Evolutionary conservation across 371 early-diverging fungal species (phyloP).

Genomic region (Mucor racemosus): DNA sequence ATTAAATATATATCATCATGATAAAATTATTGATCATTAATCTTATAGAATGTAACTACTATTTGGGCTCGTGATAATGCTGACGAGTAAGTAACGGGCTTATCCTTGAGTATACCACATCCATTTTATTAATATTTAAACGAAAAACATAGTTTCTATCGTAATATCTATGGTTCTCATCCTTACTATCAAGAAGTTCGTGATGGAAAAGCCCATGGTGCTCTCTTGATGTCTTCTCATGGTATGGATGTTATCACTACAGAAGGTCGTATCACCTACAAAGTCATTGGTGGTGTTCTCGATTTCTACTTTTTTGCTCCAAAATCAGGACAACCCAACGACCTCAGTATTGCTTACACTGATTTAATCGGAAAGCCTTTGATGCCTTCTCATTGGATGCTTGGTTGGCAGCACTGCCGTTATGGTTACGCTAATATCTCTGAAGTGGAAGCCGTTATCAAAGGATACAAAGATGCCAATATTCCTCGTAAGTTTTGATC

Average conservation of each 20-base stretch:
- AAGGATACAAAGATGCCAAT: constrained; percentile 51
- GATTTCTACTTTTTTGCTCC: constrained; percentile 72
- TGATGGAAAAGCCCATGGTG: constrained; percentile 63
- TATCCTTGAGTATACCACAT: too few species aligned
- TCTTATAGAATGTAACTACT: constrained; percentile 37
- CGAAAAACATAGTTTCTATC: constrained; percentile 29
- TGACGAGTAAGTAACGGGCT: constrained; percentile 31
- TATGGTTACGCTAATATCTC: constrained; percentile 70
- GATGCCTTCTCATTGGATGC: constrained; percentile 63
- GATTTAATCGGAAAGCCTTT: constrained; percentile 70
- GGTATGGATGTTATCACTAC: constrained; percentile 78
- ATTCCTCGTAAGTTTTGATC: constrained; percentile 67
- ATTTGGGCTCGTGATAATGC: constrained; percentile 67
- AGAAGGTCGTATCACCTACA: constrained; percentile 62
- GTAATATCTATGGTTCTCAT: constrained; percentile 76
- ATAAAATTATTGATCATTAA: too few species aligned
- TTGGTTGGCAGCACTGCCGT: constrained; percentile 79
- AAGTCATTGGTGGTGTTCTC: constrained; percentile 69
- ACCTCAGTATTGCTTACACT: constrained; percentile 68
- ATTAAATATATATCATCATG: too few species aligned
- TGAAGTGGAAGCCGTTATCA: constrained; percentile 59
- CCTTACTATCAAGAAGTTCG: constrained; percentile 75
- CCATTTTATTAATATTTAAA: too few species aligned
- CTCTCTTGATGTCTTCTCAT: constrained; percentile 64
- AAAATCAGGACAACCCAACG: constrained; percentile 46